These are phyloP conservation scores for Trichoderma koningiopsis DNA, from an alignment of 2,329 filamentous ascomycete species.

Conservation along the genomic window DNA sequence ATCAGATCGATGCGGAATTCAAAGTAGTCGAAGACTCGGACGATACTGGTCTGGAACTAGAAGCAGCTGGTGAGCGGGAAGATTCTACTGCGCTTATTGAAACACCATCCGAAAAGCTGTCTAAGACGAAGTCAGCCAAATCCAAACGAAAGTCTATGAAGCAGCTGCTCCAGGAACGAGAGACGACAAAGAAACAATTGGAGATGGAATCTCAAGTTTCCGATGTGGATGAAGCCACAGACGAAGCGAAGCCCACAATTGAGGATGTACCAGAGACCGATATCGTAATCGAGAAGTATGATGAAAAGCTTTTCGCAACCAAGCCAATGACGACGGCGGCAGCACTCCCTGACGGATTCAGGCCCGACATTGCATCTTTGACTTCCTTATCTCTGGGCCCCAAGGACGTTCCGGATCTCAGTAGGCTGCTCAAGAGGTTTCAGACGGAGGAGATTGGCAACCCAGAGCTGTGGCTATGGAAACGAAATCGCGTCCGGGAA, in stretches of 20 bases:
- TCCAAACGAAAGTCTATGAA: constrained; percentile 78
- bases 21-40: constrained; percentile 51
- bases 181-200: constrained; percentile 60
- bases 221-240: constrained; percentile 46
- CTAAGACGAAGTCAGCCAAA: constrained; percentile 60
- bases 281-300: constrained; percentile 52
- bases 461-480: constrained; percentile 60
- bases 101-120: constrained; percentile 51
- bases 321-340: constrained; percentile 49
- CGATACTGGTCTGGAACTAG: constrained; percentile 53
- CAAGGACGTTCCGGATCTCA: constrained; percentile 53
- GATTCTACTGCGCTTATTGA: constrained; percentile 50
- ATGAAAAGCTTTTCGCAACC: constrained; percentile 54
- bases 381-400: constrained; percentile 46
- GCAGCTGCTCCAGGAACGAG: constrained; percentile 69
- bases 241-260: constrained; percentile 36
- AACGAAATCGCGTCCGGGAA: constrained; percentile 56
- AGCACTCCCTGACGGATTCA: constrained; percentile 48
- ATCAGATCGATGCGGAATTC: constrained; percentile 54
- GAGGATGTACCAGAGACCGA: constrained; percentile 28
- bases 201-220: constrained; percentile 46
- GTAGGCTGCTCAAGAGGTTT: constrained; percentile 53
- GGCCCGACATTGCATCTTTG: constrained; percentile 50
- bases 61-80: constrained; percentile 46
- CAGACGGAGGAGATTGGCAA: constrained; percentile 48